A percentile compares a stretch with the other conserved stretches of the same genome.
Evolutionary conservation across 345 rosid genomes (phyloP).

Genomic region (Eucalyptus melliodora): DNA sequence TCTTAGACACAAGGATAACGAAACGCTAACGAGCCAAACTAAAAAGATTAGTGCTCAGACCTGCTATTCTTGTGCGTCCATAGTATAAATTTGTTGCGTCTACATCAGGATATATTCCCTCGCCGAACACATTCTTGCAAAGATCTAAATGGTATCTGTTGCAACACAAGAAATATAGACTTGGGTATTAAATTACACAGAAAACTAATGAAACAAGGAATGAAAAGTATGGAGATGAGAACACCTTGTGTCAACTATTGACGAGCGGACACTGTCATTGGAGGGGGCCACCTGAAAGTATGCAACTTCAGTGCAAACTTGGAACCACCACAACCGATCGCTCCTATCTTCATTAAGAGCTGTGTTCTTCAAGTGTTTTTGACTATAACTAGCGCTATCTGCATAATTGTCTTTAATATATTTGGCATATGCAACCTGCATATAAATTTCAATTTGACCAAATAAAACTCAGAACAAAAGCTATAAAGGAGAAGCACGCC

Average conservation of each 20-base stretch:
- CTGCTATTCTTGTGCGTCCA: conserved; percentile 70
- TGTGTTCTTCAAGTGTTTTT: conserved; percentile 42
- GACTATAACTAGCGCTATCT: conserved; percentile 42
- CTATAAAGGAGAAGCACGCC: accelerated
- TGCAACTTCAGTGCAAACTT: conserved; percentile 86
- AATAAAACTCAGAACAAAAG: background rate
- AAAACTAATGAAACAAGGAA: too few species aligned
- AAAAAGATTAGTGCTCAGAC: conserved; percentile 19
- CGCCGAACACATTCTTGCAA: conserved; percentile 25
- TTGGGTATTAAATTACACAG: too few species aligned
- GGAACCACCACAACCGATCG: conserved; percentile 91
- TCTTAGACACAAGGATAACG: background rate
- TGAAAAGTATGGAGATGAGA: background rate
- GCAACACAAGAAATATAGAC: too few species aligned
- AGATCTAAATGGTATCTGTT: too few species aligned
- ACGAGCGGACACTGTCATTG: conserved; percentile 77
- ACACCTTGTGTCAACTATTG: conserved; percentile 62
- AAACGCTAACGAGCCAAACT: background rate
- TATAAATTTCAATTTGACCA: background rate
- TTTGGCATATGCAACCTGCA: conserved; percentile 63
- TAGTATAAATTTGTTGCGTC: conserved; percentile 68
- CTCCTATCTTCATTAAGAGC: conserved; percentile 18
- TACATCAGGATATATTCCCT: conserved; percentile 58
- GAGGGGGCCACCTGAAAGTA: conserved; percentile 86
- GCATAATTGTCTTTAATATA: conserved; percentile 52